Evolutionary conservation across 805 yeast species (phyloP), one percentile per base, ranked within the genome.

Genomic region (Yamadazyma insecticola): DNA sequence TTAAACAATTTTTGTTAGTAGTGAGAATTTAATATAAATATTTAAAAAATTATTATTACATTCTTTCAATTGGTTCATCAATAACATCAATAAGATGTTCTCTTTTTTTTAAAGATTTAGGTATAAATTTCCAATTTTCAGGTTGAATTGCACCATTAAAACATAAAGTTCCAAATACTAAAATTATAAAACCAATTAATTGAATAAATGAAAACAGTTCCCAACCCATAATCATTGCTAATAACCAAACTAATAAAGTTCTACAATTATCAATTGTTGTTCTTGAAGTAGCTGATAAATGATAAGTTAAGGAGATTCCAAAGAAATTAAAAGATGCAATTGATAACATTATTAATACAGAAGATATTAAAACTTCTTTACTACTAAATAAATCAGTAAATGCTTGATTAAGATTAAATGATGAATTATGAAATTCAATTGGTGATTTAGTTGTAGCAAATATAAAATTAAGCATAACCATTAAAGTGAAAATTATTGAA

Each of bases 201-300:
- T 84, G 94, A 30, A 79, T 53, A n/a, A 59, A 45, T 13, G 66
- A 65, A 57, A 82, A 84, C 1, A 64, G 45, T 53, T 84, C 92
- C 94, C 92, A 84, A 3, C 90, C 92, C 40, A 83, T 47, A 14
- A 55, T 31, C 30, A 84, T 58, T 0, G 92, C 84, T 6, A 81
- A 71, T 1, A 78, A 22, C 94, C 94, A 84, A 12, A 84, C 89
- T 16, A 81, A 55, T 15, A 82, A 55, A 0, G 92, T 83, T 41
- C 94, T 67, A 37, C 83, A 78, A 0, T 88, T 78, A 48, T 84
- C 94, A 30, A 84, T 72, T 2, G 92, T 84, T 14, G 87, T 77
- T 48, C 92, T 66, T 2, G 89, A 70, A 1, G 94, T 83, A 20
- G 94, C 92, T 31, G 82, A 77, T 28, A 83, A 50, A 27, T 59